A percentile compares a stretch with the other conserved stretches of the same genome.
Evolutionary conservation across 805 yeast species (phyloP).

Genomic region (Wickerhamomyces bisporus): DNA sequence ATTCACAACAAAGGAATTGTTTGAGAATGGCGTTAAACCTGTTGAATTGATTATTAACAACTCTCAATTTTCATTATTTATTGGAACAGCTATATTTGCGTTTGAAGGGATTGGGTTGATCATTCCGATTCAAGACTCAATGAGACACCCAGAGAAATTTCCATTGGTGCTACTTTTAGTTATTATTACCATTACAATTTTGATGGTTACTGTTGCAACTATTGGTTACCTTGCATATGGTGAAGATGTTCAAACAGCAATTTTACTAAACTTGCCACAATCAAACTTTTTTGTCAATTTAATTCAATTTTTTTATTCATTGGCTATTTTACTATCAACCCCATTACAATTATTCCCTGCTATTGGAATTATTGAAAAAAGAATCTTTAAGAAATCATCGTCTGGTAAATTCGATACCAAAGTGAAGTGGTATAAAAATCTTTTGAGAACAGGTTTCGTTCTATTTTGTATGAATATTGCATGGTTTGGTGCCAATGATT

Average conservation of each 20-base stretch:
- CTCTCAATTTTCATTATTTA: slow-evolving; percentile 61
- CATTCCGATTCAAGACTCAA: slow-evolving; percentile 77
- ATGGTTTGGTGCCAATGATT: slow-evolving; percentile 58
- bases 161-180: slow-evolving; percentile 61
- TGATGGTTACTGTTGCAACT: slow-evolving; percentile 60
- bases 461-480: slow-evolving; percentile 52
- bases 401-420: slow-evolving; percentile 52
- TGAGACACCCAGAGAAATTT: slow-evolving; percentile 69
- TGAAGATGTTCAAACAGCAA: slow-evolving; percentile 55
- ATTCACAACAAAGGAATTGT: slow-evolving; percentile 45
- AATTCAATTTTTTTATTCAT: slow-evolving; percentile 66
- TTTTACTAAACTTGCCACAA: slow-evolving; percentile 69
- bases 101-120: slow-evolving; percentile 83
- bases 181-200: slow-evolving; percentile 52
- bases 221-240: slow-evolving; percentile 74
- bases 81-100: slow-evolving; percentile 85
- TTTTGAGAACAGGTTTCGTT: slow-evolving; percentile 51
- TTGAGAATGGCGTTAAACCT: slow-evolving; percentile 42
- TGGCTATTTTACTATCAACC: slow-evolving; percentile 71
- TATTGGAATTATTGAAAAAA: slow-evolving; percentile 63
- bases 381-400: slow-evolving; percentile 41
- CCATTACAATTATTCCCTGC: slow-evolving; percentile 84
- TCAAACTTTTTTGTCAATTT: slow-evolving; percentile 52
- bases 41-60: slow-evolving; percentile 47
- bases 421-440: slow-evolving; percentile 65